Base-by-base conservation (phyloP, 2,329 filamentous ascomycete species). In the Alternaria burnsii region DNA sequence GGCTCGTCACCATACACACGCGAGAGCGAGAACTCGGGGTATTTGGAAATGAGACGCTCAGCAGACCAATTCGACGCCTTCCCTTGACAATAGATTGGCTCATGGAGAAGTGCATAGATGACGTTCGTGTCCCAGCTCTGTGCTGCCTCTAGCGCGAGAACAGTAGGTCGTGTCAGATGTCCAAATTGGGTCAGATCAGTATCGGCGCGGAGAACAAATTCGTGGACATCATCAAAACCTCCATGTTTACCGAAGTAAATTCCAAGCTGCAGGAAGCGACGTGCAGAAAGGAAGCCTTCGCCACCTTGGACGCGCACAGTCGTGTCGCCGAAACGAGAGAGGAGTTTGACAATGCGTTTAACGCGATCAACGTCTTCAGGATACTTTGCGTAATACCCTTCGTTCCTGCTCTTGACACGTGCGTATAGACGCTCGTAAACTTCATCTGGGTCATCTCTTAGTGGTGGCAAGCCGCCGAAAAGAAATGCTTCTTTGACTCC, bases 31-130 rank as follows among this genome's bases (percentile, higher is more conserved):
- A 87, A 88, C 16, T 78, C 79, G 0, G 81, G 74, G 61, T 79
- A 80, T 69, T 60, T 78, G 65, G 84, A 78, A 66, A 90, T 84
- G 54, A 93, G 80, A 3, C 89, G 84, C 40, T 89, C 82, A 2
- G 91, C 91, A 6, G 92, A 89, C 93, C 93, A 97, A 58, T 87
- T 86, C 2, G 92, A 89, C 9, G 73, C 74, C 59, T 82, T 86
- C 61, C 87, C 86, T 77, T 91, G 87, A 76, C 91, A 94, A 82
- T 97, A 98, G 68, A 94, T 90, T 8, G 91, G 85, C 78, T 98
- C 94, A 75, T 98, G 94, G 3, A 97, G 82, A 40, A 97, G 83
- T 24, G 91, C 90, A 75, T 97, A 98, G 61, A 97, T 87, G 57
- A 94, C 88, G 67, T 89, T 88, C 41, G 87, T 86, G 72, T 97